Evolutionary conservation across 2,329 filamentous ascomycete species (phyloP).

Genomic region (Nothophaeocryptopus gaeumannii): DNA sequence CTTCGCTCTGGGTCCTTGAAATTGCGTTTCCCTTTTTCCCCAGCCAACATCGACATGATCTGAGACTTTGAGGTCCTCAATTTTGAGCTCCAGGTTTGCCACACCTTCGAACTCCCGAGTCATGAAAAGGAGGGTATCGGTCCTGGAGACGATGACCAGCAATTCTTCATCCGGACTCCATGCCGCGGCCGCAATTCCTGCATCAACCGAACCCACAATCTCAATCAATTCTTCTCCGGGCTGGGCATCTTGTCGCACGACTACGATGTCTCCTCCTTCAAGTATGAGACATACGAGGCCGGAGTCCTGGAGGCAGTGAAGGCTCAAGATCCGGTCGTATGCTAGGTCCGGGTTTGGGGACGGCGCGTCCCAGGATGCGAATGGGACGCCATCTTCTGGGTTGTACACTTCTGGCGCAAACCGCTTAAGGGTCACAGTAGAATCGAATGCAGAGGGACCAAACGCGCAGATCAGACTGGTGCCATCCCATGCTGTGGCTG

Average conservation of each 20-base stretch:
- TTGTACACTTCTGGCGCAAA: slow-evolving; percentile 42
- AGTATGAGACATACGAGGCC: slow-evolving; percentile 77
- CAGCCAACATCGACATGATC: slow-evolving; percentile 90
- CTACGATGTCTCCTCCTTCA: slow-evolving; percentile 84
- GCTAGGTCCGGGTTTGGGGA: slow-evolving; percentile 72
- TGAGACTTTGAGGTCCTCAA: slow-evolving; percentile 77
- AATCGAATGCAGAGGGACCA: slow-evolving; percentile 67
- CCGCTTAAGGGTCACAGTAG: slow-evolving; percentile 70
- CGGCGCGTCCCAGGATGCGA: slow-evolving; percentile 87
- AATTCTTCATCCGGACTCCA: slow-evolving; percentile 97
- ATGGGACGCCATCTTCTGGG: slow-evolving; percentile 45
- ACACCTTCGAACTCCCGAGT: slow-evolving; percentile 85
- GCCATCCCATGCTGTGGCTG: slow-evolving; percentile 82
- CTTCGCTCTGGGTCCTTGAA: slow-evolving; percentile 69
- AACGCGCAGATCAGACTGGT: slow-evolving; percentile 78
- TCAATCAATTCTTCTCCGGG: slow-evolving; percentile 72
- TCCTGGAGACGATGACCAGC: slow-evolving; percentile 76
- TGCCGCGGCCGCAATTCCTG: slow-evolving; percentile 79
- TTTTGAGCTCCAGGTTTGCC: slow-evolving; percentile 67
- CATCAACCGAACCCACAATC: slow-evolving; percentile 91
- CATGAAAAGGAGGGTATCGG: slow-evolving; percentile 83
- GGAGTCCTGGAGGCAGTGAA: slow-evolving; percentile 84
- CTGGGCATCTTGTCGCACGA: slow-evolving; percentile 70
- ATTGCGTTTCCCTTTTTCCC: slow-evolving; percentile 98
- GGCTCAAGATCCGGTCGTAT: slow-evolving; percentile 70